Base-by-base conservation (phyloP, 768 basidiomycete genomes). In the Neoboletus magnificus region DNA sequence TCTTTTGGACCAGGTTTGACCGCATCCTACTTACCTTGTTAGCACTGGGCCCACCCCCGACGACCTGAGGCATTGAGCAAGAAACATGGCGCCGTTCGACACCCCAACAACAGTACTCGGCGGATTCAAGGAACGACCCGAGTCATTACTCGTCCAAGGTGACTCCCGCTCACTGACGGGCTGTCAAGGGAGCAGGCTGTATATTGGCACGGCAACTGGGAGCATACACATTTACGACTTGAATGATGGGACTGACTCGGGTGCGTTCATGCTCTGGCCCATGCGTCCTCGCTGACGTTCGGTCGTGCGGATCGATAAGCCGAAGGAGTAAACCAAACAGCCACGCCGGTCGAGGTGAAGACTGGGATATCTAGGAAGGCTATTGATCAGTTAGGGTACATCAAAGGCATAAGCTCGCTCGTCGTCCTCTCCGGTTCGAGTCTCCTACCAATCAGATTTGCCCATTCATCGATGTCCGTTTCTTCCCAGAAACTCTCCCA, bases 311-410 rank as follows among this genome's bases (percentile, higher is more conserved):
- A 41, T 46, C 6, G 48, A 44, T 37, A 44, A 65, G 49, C 43
- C 23, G 48, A 60, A 36, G 53, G 35, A 13, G 56, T 7, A 15
- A 52, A 35, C 35, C 5, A 55, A 37, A 30, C 48, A 25, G 42
- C 59, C 10, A 74, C 77, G 37, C 70, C 83, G 2, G 73, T 86
- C 5, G 89, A 91, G 63, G 78, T 79, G 30, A 91, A 80, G 82
- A 87, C 85, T 63, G 75, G 71, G 13, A 67, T 93, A 33, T 77
- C 83, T 27, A 75, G 82, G 61, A 83, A 79, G 64, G 77, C 89
- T 15, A 89, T 99, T 41, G 96, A 98, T 52, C 93, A 95, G 66
- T 75, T 99, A 3, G 91, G 87, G 0, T 88, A 86, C 50, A 80
- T 98, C 59, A 86, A 86, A 58, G 90, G 93, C 62, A 81, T 91